phyloP scores from a whole-genome alignment of 371 early-diverging fungal species.

The Mortierella sp. region DNA sequence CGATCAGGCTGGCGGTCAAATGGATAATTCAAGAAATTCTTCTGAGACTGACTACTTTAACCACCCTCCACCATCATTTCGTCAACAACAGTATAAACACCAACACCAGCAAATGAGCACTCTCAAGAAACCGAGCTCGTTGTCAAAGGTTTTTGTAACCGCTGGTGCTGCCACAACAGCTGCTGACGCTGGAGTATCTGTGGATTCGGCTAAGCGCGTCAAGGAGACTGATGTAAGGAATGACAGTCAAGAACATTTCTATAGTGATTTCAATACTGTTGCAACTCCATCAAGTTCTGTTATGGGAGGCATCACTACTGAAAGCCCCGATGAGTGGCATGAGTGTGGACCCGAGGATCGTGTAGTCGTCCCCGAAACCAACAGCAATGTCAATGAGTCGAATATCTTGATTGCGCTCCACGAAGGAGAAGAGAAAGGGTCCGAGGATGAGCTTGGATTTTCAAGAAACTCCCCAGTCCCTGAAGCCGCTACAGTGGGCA shows the following conservation, averaged over 20 bases:
- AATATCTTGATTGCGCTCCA: constrained; percentile 28
- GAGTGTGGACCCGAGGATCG: background rate
- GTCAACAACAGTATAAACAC: constrained; percentile 23
- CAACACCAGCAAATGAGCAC: constrained; percentile 19
- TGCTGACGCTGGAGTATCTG: background rate
- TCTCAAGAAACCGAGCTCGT: constrained; percentile 17
- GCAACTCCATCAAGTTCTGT: background rate
- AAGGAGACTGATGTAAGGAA: background rate
- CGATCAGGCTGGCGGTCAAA: background rate
- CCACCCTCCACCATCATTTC: constrained; percentile 14
- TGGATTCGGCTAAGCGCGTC: background rate
- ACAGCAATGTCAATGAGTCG: background rate
- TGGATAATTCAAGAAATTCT: background rate
- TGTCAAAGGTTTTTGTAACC: constrained; percentile 15
- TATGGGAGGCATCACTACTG: background rate
- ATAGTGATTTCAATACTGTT: background rate
- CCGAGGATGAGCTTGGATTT: background rate
- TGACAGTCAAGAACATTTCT: background rate
- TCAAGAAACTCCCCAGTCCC: background rate
- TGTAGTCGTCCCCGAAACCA: background rate
- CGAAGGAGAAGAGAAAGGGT: constrained; percentile 15
- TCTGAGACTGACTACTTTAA: constrained; percentile 39
- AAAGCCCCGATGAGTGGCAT: background rate
- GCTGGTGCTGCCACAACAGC: background rate
- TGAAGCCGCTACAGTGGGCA: constrained; percentile 13